Conservation (phyloP, 495 filamentous ascomycete genomes). For the Staphylotrichum longicolle region DNA sequence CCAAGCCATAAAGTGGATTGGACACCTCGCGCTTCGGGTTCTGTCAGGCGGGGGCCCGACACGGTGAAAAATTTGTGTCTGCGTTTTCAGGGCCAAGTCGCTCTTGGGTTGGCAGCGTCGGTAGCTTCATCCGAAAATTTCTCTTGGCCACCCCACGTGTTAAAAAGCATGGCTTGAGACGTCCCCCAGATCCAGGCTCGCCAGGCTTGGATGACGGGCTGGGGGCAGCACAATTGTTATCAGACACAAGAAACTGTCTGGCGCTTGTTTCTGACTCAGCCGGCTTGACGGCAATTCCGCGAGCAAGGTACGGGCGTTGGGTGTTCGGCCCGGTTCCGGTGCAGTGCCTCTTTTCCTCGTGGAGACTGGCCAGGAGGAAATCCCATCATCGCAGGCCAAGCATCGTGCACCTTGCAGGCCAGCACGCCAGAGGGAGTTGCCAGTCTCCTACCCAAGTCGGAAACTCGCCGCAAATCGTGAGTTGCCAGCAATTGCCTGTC, state of each 20-base stretch:
- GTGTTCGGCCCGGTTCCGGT: constrained; percentile 19
- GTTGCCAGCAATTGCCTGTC: background rate
- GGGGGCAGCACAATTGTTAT: background rate
- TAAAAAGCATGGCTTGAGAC: constrained; percentile 6
- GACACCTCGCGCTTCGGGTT: constrained; percentile 17
- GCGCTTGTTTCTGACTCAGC: constrained; percentile 14
- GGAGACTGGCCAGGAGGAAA: too few relatives aligned
- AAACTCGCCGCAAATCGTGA: background rate
- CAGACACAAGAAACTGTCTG: background rate
- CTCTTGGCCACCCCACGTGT: constrained; percentile 17
- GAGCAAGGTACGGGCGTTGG: constrained; percentile 14
- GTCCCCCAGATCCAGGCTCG: constrained; percentile 3
- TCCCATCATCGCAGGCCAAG: background rate
- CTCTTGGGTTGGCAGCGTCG: background rate
- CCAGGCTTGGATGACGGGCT: too few relatives aligned
- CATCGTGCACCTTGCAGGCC: constrained; percentile 3
- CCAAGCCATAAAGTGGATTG: background rate
- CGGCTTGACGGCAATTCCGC: background rate
- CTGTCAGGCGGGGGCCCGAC: constrained; percentile 12
- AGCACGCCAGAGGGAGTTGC: background rate
- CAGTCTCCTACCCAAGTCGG: too few relatives aligned
- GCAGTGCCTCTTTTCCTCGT: background rate
- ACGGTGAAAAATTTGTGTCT: constrained; percentile 10
- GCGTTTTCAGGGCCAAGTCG: background rate
- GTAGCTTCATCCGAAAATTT: constrained; percentile 13